Percentiles rank a stretch among this genome's conserved stretches.
Conservation (phyloP, 495 filamentous ascomycete species). For the Penicillium paradoxum region DNA sequence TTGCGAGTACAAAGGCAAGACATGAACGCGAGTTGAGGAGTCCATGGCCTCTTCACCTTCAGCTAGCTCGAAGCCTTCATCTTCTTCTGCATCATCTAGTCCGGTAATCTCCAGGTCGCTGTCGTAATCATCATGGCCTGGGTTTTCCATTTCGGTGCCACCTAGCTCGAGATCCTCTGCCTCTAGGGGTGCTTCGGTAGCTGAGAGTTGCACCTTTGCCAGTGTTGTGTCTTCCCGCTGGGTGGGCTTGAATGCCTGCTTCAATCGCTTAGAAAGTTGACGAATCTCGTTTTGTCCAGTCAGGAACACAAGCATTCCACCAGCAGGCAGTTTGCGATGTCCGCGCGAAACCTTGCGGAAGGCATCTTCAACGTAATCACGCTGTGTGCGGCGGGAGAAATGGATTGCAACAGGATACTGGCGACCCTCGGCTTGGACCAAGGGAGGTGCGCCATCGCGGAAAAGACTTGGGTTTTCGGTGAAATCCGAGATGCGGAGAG, state of each 20-base stretch:
- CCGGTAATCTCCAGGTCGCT: slow-evolving; percentile 46
- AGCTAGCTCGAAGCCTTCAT: slow-evolving; percentile 56
- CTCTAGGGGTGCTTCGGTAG: slow-evolving; percentile 74
- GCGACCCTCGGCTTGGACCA: slow-evolving; percentile 88
- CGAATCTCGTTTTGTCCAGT: slow-evolving; percentile 92
- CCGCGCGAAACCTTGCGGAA: slow-evolving; percentile 85
- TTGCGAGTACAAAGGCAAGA: slow-evolving; percentile 88
- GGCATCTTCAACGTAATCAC: slow-evolving; percentile 84
- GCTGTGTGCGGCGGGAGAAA: slow-evolving; percentile 75
- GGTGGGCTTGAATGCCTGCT: slow-evolving; percentile 62
- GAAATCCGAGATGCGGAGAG: slow-evolving; percentile 84
- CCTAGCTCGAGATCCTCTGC: slow-evolving; percentile 85
- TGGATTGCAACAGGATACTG: slow-evolving; percentile 88
- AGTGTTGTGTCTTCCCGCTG: slow-evolving; percentile 47
- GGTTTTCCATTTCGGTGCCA: slow-evolving; percentile 42
- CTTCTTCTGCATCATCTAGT: slow-evolving; percentile 47
- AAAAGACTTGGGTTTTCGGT: slow-evolving; percentile 79
- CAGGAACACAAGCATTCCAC: slow-evolving; percentile 91
- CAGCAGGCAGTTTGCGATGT: slow-evolving; percentile 84
- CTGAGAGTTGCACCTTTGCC: slow-evolving; percentile 66
- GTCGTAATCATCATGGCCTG: slow-evolving; percentile 38
- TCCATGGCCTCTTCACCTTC: slow-evolving; percentile 58
- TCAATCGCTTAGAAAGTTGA: slow-evolving; percentile 69
- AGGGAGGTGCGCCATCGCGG: slow-evolving; percentile 64
- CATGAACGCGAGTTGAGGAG: slow-evolving; percentile 67